Evolutionary conservation across 257 asterid genomes (phyloP), one percentile per base, ranked within the genome.

Genomic region (Verbascum thapsus): DNA sequence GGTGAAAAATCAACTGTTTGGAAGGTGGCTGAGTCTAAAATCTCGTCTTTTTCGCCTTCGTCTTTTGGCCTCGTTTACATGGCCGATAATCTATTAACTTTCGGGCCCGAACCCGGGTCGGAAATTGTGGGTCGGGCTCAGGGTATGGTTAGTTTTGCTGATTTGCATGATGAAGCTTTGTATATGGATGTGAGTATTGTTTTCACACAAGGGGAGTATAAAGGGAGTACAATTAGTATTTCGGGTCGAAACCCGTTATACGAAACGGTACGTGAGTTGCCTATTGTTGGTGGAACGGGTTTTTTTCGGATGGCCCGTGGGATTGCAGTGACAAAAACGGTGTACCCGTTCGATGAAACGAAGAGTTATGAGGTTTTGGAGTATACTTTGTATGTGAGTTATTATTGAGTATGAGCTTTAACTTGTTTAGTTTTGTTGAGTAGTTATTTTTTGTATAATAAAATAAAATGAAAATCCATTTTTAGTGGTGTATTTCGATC

Each of bases 251-350:
- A 57, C 35, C 15, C 68, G 0, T 0, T 68, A 0, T 45, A 40
- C 0, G 41, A 72, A 3, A 51, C 43, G 60, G 71, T 43, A 7
- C 35, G 70, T 0, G 81, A 76, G 56, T 34, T 76, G 64, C 66
- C 81, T 4, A 72, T 76, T 15, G 62, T 76, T 0, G 81, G 78
- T 2, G 81, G 81, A 3, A 61, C 75, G 2, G 77, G 81, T 1
- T 58, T 10, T 18, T 76, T 76, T 34, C 49, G 78, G 8, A 34
- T 76, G 64, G 81, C 80, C 6, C 64, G 75, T 6, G 81, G 81
- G 13, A 8, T 76, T 26, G 78, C 68, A 8, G 58, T 73, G 0
- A 66, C 74, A 0, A 64, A 23, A 8, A 62, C 74, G 3, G 32
- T 26, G 32, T 15, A 50, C 30, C 37, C 39, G 42, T 44, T 53